Evolutionary conservation across 805 yeast genomes (phyloP).

Genomic region (Candida sphagnicola): DNA sequence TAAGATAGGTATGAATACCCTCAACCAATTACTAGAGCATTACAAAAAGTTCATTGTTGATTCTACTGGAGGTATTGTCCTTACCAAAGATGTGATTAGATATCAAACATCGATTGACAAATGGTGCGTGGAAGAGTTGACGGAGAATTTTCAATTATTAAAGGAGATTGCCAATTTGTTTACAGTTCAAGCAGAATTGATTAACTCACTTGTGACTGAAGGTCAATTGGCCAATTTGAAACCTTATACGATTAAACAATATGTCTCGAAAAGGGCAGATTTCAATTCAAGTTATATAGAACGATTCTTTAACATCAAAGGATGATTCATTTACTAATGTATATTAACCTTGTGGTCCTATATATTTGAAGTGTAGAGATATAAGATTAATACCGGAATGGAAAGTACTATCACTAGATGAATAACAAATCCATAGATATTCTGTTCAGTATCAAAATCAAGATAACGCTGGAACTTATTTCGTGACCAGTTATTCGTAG

Average conservation of each 20-base stretch:
- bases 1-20: slow-evolving; percentile 56
- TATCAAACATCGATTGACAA: slow-evolving; percentile 65
- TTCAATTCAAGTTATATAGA: slow-evolving; percentile 54
- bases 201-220: slow-evolving; percentile 75
- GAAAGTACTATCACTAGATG: slow-evolving; percentile 1
- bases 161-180: slow-evolving; percentile 82
- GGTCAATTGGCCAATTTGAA: slow-evolving; percentile 70
- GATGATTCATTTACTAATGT: slow-evolving; percentile 5
- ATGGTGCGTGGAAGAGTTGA: slow-evolving; percentile 60
- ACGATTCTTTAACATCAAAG: slow-evolving; percentile 36
- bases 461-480: slow-evolving; percentile 2
- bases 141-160: slow-evolving; percentile 63
- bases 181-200: slow-evolving; percentile 76
- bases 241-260: slow-evolving; percentile 58
- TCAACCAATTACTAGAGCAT: slow-evolving; percentile 62
- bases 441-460: slow-evolving; percentile 4
- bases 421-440: background rate
- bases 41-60: slow-evolving; percentile 72
- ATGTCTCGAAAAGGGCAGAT: slow-evolving; percentile 66
- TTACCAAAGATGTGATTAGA: slow-evolving; percentile 78
- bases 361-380: slow-evolving; percentile 4
- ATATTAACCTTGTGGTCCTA: no score
- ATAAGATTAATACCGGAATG: slow-evolving; percentile 4
- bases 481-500: background rate
- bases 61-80: slow-evolving; percentile 76